Percentiles rank a stretch among this genome's conserved stretches.
Evolutionary conservation across 2,329 filamentous ascomycete genomes (phyloP).

Genomic region (Coniella lustricola): DNA sequence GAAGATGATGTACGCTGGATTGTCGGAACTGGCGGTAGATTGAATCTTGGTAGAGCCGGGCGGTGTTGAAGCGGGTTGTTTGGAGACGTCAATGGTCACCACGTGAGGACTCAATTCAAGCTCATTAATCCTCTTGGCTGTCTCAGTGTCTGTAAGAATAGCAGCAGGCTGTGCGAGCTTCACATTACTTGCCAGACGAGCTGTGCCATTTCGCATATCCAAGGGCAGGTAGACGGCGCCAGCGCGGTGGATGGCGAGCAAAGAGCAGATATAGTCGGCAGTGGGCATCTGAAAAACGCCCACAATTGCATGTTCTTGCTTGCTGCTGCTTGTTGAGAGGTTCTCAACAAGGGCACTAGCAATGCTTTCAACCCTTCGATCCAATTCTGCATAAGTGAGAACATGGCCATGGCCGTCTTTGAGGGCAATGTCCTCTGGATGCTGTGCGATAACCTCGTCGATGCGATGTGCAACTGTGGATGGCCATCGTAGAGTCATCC

Average conservation of each 20-base stretch:
- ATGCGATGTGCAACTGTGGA: slow-evolving; percentile 29
- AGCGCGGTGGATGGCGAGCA: slow-evolving; percentile 34
- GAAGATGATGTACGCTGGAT: slow-evolving; percentile 26
- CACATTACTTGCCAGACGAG: slow-evolving; percentile 26
- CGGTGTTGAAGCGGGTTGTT: neutral
- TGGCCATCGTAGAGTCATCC: slow-evolving; percentile 23
- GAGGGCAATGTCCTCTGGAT: slow-evolving; percentile 13
- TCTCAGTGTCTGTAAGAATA: neutral
- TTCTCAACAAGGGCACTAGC: slow-evolving; percentile 20
- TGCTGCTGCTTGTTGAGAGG: too few species aligned
- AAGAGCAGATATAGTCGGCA: slow-evolving; percentile 27
- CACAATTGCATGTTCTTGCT: slow-evolving; percentile 10
- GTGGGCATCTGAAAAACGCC: slow-evolving; percentile 24
- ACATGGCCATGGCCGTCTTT: slow-evolving; percentile 17
- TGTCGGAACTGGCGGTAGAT: neutral
- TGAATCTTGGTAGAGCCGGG: neutral
- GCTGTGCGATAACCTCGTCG: slow-evolving; percentile 24
- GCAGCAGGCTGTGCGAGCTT: neutral
- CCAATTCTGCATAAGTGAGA: slow-evolving; percentile 31
- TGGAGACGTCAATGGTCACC: neutral
- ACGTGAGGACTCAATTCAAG: neutral
- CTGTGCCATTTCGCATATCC: slow-evolving; percentile 26
- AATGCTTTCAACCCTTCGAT: slow-evolving; percentile 27
- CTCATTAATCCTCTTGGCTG: neutral
- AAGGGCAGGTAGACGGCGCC: slow-evolving; percentile 35